Base-by-base conservation (phyloP, 2,329 filamentous ascomycete species). In the Calonectria leucothoes region DNA sequence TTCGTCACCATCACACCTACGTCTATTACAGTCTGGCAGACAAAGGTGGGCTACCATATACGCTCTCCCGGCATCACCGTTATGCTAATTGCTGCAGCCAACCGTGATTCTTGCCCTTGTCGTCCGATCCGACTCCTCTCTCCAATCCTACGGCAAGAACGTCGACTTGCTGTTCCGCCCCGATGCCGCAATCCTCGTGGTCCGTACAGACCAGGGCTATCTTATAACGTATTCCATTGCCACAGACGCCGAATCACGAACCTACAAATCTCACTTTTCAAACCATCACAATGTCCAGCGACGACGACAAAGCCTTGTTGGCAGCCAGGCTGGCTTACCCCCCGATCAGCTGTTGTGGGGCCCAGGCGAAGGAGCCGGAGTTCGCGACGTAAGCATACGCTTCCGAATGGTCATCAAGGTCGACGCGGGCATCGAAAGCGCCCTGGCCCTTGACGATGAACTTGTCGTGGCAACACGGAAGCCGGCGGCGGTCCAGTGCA, bases 321-420 rank as follows among this genome's bases (percentile, higher is more conserved):
- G 89, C 27, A 89, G 89, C n/a, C 88, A 89, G 17, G 86, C 89
- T 5, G 88, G 89, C 39, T 83, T 87, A 11, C 86, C 86, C 23
- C 90, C 91, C 2, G 91, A 93, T 66, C 89, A 92, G 77, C 91
- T 93, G 64, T 83, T 94, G 15, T 91, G 94, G 84, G 94, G 94
- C 0, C 91, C 94, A 2, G 96, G 96, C 39, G 97, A 98, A 83
- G 94, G 94, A 12, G 90, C 90, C 63, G 95, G 95, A 4, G 93
- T 98, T 65, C 91, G 92, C 67, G 97, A 99, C 84, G 92, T 98
- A 70, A 98, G 94, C 79, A 90, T 99, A 63, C 94, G 95, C 14
- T 99, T 99, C 84, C 92, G 96, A 71, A 98, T 98, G 94, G 96
- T 98, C 17, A 98, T 99, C 81, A 97, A 98, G 82, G 95, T 99